Evolutionary conservation across 1,284 basidiomycete genomes (phyloP), one percentile per base, ranked within the genome.

Genomic region (Apiotrichum gracile): DNA sequence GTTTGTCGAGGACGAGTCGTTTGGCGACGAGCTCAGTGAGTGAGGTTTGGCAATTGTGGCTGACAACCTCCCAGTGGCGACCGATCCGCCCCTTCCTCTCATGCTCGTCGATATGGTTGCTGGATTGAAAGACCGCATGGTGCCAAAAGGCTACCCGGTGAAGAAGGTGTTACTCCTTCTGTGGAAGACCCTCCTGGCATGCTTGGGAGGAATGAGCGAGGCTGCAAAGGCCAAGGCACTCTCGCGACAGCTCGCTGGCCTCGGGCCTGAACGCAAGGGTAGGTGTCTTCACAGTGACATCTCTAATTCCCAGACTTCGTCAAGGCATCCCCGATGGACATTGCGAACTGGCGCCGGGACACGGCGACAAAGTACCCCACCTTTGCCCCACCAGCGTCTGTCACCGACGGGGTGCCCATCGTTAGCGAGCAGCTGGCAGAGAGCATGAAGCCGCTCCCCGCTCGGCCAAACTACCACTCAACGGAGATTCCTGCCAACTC

Each of bases 11-110:
- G 87, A 94, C 61, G 89, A 92, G 54, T 85, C 90, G 63, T 96
- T 96, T 70, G 91, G 88, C 4, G 91, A 96, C 62, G 92, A 97
- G 75, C 78, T 97, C 47, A 97, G 92, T 94, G 74, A 78, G 91
- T 81, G 0, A 5, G n/a, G n/a, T n/a, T 12, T 1, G 17, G 1
- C 3, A 8, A 17, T 21, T 31, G 2, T 17, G 3, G 22, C 40
- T 53, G 14, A 51, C 51, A 9, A 38, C 17, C 6, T 10, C 21
- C 54, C 57, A 96, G 91, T 97, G 92, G 86, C 87, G 62, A 81
- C 97, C 74, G 90, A 96, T 49, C 93, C 94, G 4, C 91, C 94
- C 9, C 77, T 98, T 21, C 93, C 94, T 3, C 85, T 96, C 17
- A 93, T 92, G 71, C 79, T 98, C 19, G 89, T 97, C 76, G 86